Evolutionary conservation across 768 basidiomycete species (phyloP).

Genomic region (Neoboletus magnificus): DNA sequence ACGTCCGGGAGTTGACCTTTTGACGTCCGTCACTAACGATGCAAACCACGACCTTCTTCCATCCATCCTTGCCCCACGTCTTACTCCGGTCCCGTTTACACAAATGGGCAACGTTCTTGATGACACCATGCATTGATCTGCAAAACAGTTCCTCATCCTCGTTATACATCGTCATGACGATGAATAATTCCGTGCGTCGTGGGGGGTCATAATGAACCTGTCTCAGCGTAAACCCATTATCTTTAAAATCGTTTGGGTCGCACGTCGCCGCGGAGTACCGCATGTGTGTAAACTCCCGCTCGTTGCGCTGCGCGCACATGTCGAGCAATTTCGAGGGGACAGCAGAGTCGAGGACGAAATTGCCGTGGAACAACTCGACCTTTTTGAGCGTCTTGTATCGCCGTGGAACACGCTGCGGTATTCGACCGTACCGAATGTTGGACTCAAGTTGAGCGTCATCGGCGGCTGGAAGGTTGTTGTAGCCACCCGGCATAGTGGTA

Average conservation of each 20-base stretch:
- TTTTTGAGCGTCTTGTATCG: slow-evolving; percentile 93
- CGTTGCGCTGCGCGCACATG: slow-evolving; percentile 70
- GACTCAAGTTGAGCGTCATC: slow-evolving; percentile 38
- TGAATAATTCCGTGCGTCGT: slow-evolving; percentile 88
- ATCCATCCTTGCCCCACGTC: slow-evolving; percentile 96
- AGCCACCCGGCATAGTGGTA: slow-evolving; percentile 45
- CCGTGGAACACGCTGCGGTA: slow-evolving; percentile 86
- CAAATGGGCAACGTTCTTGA: slow-evolving; percentile 89
- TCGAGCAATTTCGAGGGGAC: slow-evolving; percentile 91
- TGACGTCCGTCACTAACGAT: slow-evolving; percentile 83
- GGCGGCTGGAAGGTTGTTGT: slow-evolving; percentile 28
- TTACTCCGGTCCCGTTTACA: slow-evolving; percentile 83
- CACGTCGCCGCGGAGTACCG: slow-evolving; percentile 94
- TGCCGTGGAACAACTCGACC: slow-evolving; percentile 91
- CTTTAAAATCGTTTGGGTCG: slow-evolving; percentile 90
- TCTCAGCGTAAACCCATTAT: slow-evolving; percentile 78
- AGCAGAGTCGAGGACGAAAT: slow-evolving; percentile 86
- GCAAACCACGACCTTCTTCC: slow-evolving; percentile 97
- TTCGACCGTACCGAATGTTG: slow-evolving; percentile 83
- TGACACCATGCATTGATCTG: slow-evolving; percentile 92
- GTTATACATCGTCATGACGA: slow-evolving; percentile 99
- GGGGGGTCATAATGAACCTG: slow-evolving; percentile 92
- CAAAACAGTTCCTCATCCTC: slow-evolving; percentile 89
- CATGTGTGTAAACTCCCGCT: slow-evolving; percentile 94
- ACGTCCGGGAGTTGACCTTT: slow-evolving; percentile 81